Base-by-base conservation (phyloP, 2,329 filamentous ascomycete genomes). In the Raffaelea ambrosiae region DNA sequence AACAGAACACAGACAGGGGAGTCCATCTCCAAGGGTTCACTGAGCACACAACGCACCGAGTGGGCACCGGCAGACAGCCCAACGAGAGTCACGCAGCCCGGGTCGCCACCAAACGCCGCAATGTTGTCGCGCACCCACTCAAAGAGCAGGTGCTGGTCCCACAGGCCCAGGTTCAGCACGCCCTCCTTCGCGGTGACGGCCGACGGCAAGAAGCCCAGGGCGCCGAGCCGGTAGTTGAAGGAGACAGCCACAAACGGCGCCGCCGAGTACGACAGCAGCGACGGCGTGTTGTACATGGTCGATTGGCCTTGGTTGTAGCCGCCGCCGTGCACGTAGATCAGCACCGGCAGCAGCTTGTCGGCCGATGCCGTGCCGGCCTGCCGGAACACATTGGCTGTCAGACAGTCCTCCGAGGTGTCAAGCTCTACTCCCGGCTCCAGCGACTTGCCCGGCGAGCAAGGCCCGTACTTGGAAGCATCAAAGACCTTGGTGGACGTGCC, bases 331-430 rank as follows among this genome's bases (percentile, higher is more conserved):
- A 81, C 77, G 75, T 77, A 81, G 0, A 81, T 68, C 5, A 66
- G 69, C 8, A 82, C 73, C 0, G 79, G 79, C 3, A 61, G 47
- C 36, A 41, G 36, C 21, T 23, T 3, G n/a, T 11, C 3, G 10
- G 8, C 35, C 18, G 42, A 8, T 7, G 26, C 26, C 16, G 18
- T 9, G 16, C 16, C 35, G 8, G 18, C 35, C 14, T 77, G 76
- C 3, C 79, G 70, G 23, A 84, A 65, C 9, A 84, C 68, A 54
- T 82, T 83, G 52, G 83, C 62, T 44, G 76, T 79, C 3, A 83
- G 66, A 52, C 80, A 83, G 54, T 81, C 74, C 55, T 83, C 79
- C 16, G 65, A 40, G 7, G 31, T 19, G 31, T 19, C 39, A 46
- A 18, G 8, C 8, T 16, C 13, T 13, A 11, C 8, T 35, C 26